phyloP scores from a whole-genome alignment of 2,329 filamentous ascomycete genomes.

The Diplocarpon mali region DNA sequence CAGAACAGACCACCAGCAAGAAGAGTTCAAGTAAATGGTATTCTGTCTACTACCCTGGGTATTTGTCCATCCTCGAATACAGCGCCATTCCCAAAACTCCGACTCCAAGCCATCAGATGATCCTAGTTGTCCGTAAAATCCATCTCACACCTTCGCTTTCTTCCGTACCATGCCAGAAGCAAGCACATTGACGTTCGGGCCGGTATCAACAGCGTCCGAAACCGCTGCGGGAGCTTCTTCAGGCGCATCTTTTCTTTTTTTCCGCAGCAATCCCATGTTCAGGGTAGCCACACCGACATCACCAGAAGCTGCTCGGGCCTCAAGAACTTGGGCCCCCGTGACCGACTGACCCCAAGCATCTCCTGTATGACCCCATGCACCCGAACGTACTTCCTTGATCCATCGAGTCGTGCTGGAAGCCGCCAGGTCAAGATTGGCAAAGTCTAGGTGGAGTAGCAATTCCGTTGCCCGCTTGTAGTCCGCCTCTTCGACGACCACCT shows the following conservation, averaged over 20 bases:
- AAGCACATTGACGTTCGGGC: conserved; percentile 36
- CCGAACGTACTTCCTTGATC: conserved; percentile 53
- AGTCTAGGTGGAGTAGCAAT: conserved; percentile 62
- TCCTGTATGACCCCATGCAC: conserved; percentile 23
- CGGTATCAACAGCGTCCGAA: conserved; percentile 1
- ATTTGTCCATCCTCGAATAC: conserved; percentile 4
- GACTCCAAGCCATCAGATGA: background rate
- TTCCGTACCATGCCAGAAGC: conserved; percentile 41
- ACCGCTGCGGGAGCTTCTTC: conserved; percentile 7
- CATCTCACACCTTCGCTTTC: conserved; percentile 38
- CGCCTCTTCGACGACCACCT: conserved; percentile 49
- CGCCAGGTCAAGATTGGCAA: conserved; percentile 53
- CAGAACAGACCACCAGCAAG: background rate
- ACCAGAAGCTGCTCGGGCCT: conserved; percentile 12
- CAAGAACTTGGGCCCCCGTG: conserved; percentile 32
- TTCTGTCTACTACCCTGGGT: conserved; percentile 8
- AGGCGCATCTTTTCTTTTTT: conserved; percentile 35
- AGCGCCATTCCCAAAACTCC: conserved; percentile 2
- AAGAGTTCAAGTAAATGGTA: background rate
- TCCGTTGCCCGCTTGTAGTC: conserved; percentile 59
- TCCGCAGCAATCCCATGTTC: conserved; percentile 34
- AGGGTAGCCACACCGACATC: conserved; percentile 27
- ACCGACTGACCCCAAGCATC: conserved; percentile 42
- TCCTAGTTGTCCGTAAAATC: background rate
- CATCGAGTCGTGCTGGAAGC: conserved; percentile 56